These are phyloP conservation scores for Globisporangium takayamanum DNA, from an alignment of 352 stramenopile species.

Conservation along the genomic window DNA sequence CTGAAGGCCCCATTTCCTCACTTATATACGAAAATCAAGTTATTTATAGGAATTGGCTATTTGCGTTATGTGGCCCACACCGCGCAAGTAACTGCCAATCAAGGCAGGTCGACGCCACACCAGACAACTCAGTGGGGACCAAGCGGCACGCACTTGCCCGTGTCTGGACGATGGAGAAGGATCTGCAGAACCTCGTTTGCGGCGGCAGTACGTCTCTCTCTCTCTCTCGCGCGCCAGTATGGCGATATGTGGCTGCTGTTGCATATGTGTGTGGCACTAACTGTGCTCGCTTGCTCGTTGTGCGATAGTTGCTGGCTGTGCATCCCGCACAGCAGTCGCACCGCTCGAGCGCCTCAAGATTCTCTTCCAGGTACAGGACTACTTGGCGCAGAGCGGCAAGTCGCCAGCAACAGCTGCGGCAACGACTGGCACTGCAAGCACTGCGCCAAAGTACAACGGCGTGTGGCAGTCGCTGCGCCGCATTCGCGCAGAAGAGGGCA, in stretches of 20 bases:
- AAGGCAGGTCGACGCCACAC: too few species aligned
- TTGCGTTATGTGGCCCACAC: too few species aligned
- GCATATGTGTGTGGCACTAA: too few species aligned
- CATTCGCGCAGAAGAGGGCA: constrained; percentile 56
- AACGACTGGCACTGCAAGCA: background rate
- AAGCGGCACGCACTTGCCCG: too few species aligned
- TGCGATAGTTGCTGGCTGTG: constrained; percentile 51
- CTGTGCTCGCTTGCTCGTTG: background rate
- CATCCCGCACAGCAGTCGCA: constrained; percentile 61
- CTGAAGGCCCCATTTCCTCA: too few species aligned
- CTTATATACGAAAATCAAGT: too few species aligned
- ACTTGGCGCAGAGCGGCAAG: constrained; percentile 26
- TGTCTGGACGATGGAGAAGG: constrained; percentile 22
- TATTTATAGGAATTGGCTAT: too few species aligned
- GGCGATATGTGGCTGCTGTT: too few species aligned
- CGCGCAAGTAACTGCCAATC: too few species aligned
- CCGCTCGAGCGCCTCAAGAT: constrained; percentile 79
- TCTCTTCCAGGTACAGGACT: constrained; percentile 72
- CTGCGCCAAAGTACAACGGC: constrained; percentile 41
- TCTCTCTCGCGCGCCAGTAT: background rate
- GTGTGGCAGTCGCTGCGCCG: constrained; percentile 50
- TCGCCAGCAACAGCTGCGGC: background rate
- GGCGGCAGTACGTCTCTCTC: constrained; percentile 47
- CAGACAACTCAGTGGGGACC: too few species aligned
- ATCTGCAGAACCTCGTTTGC: constrained; percentile 63